phyloP scores from a whole-genome alignment of 352 stramenopile genomes.

The Thalassiosira mediterranea region DNA sequence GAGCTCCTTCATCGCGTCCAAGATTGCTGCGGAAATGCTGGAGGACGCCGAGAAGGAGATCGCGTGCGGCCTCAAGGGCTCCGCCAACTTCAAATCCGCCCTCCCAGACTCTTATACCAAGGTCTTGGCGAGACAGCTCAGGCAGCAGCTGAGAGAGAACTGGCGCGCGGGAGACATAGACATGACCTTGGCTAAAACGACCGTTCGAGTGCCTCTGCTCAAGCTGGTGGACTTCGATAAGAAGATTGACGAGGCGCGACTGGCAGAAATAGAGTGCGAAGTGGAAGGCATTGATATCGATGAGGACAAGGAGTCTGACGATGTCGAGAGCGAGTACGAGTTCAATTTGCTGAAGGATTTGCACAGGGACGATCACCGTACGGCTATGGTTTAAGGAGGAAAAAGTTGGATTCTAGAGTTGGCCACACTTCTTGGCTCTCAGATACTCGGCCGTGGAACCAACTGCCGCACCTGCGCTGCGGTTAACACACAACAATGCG shows the following conservation, averaged over 20 bases:
- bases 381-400: slow-evolving; percentile 42
- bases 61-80: slow-evolving; percentile 51
- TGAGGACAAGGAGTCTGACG: slow-evolving; percentile 55
- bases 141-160: slow-evolving; percentile 76
- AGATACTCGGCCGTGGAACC: too few relatives aligned
- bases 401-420: too few relatives aligned
- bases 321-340: slow-evolving; percentile 48
- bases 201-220: slow-evolving; percentile 58
- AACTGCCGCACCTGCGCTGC: too few relatives aligned
- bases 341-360: slow-evolving; percentile 48
- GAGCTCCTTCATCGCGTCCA: slow-evolving; percentile 61
- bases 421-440: too few relatives aligned
- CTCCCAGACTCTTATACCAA: slow-evolving; percentile 77
- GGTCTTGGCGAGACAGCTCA: slow-evolving; percentile 62
- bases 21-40: slow-evolving; percentile 75
- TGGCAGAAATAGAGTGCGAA: slow-evolving; percentile 54
- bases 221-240: slow-evolving; percentile 78
- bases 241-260: slow-evolving; percentile 23
- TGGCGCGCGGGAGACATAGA: slow-evolving; percentile 75
- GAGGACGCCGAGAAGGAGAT: slow-evolving; percentile 67
- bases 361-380: slow-evolving; percentile 51
- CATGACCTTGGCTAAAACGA: slow-evolving; percentile 71
- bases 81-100: slow-evolving; percentile 64
- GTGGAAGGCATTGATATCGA: slow-evolving; percentile 29
- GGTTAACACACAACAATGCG: too few relatives aligned